Percentiles rank a stretch among this genome's conserved stretches.
Evolutionary conservation across 2,329 filamentous ascomycete species (phyloP).

Genomic region (Botrytis sinoallii): DNA sequence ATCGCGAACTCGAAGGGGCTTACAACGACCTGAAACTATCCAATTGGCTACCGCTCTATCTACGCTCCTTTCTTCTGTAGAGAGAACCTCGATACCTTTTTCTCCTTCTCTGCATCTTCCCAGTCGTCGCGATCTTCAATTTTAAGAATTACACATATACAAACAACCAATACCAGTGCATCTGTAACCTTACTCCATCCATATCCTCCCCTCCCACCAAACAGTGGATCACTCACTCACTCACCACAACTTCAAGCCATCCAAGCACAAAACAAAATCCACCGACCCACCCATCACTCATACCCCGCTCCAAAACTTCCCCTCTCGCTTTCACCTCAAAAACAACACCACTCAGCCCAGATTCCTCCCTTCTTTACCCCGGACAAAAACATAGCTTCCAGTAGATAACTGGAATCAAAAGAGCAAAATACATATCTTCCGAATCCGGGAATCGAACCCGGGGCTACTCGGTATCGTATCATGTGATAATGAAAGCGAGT

Average conservation of each 20-base stretch:
- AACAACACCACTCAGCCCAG: not conserved
- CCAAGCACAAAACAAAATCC: not conserved
- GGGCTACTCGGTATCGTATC: not conserved
- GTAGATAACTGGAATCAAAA: not conserved
- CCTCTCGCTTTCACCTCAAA: not conserved
- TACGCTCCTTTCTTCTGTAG: not conserved
- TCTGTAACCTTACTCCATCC: not conserved
- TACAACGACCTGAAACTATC: not conserved
- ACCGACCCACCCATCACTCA: not conserved
- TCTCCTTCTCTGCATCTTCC: not conserved
- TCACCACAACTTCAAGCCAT: not conserved
- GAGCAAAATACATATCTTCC: not conserved
- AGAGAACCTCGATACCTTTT: not conserved
- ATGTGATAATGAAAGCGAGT: not conserved
- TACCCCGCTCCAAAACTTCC: not conserved
- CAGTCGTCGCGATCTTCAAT: not conserved
- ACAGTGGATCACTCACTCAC: not conserved
- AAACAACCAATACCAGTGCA: too few relatives aligned
- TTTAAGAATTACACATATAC: not conserved
- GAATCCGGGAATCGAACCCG: constrained; percentile 4
- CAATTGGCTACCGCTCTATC: not conserved
- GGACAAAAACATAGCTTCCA: not conserved
- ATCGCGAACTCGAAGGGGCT: not conserved
- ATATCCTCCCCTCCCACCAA: not conserved
- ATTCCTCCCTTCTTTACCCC: not conserved